Percentiles rank a stretch among this genome's conserved stretches.
phyloP scores from a whole-genome alignment of 2,329 filamentous ascomycete species.

The Colletotrichum somersetense region DNA sequence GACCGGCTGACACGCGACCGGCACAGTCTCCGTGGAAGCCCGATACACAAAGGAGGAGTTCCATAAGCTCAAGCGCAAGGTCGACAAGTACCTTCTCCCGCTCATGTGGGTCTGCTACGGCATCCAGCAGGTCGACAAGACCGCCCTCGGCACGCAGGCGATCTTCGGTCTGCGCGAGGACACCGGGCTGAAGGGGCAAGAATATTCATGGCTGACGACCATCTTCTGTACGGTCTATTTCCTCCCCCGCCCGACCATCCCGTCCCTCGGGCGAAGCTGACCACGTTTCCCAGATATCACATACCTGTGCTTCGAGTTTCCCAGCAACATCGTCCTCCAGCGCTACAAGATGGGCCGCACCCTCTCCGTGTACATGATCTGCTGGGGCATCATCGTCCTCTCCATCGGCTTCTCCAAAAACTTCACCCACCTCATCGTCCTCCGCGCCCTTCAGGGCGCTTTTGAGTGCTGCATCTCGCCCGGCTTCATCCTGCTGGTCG shows the following conservation, averaged over 20 bases:
- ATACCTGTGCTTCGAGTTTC: conserved; percentile 51
- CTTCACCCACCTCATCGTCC: conserved; percentile 52
- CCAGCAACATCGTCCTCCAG: conserved; percentile 51
- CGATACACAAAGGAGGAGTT: conserved; percentile 55
- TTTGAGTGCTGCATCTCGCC: conserved; percentile 56
- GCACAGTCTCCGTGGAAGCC: conserved; percentile 30
- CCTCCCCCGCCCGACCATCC: neutral
- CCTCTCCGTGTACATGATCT: conserved; percentile 38
- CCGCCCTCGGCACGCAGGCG: conserved; percentile 54
- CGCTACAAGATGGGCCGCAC: conserved; percentile 45
- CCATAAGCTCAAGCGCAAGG: conserved; percentile 54
- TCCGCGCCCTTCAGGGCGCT: conserved; percentile 53
- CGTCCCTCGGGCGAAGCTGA: neutral
- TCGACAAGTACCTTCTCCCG: conserved; percentile 60
- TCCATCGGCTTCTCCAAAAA: conserved; percentile 54
- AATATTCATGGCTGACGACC: conserved; percentile 50
- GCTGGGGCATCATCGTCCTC: conserved; percentile 53
- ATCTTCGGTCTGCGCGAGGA: conserved; percentile 53
- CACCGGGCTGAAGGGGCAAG: conserved; percentile 45
- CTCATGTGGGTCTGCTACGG: conserved; percentile 64
- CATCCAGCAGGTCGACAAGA: conserved; percentile 63
- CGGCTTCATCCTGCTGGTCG: conserved; percentile 54
- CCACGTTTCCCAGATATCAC: conserved; percentile 43
- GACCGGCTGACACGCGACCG: neutral
- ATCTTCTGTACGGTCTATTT: conserved; percentile 46